phyloP scores from a whole-genome alignment of 1,139 yeast species.

The Lodderomyces jiufengensis region DNA sequence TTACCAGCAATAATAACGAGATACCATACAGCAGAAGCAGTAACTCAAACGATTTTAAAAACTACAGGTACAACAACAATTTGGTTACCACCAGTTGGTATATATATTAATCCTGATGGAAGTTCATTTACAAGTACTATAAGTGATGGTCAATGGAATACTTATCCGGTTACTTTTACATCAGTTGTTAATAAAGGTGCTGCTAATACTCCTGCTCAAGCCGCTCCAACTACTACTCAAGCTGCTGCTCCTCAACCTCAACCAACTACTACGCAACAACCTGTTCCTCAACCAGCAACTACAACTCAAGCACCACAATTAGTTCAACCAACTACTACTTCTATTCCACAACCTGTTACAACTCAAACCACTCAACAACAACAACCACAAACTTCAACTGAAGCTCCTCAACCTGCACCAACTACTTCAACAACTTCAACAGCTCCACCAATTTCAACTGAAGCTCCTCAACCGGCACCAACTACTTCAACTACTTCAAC shows the following conservation, averaged over 20 bases:
- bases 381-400: conserved; percentile 9
- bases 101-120: conserved; percentile 54
- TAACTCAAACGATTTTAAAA: conserved; percentile 50
- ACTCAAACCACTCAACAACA: conserved; percentile 4
- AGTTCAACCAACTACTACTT: conserved; percentile 10
- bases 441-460: conserved; percentile 5
- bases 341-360: conserved; percentile 4
- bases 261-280: conserved; percentile 9
- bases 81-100: conserved; percentile 66
- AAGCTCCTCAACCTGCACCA: conserved; percentile 12
- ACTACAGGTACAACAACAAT: conserved; percentile 60
- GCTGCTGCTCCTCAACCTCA: conserved; percentile 12
- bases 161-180: conserved; percentile 21
- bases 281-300: conserved; percentile 12
- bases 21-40: conserved; percentile 58
- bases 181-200: conserved; percentile 13
- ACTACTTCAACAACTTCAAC: conserved; percentile 13
- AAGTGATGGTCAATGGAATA: conserved; percentile 29
- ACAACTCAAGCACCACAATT: conserved; percentile 6
- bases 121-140: conserved; percentile 59
- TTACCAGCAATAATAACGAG: conserved; percentile 50
- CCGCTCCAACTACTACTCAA: conserved; percentile 17
- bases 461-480: conserved; percentile 6
- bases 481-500: conserved; percentile 6
- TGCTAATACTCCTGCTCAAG: conserved; percentile 11